Evolutionary conservation across 2,329 filamentous ascomycete genomes (phyloP).

Genomic region (Xylaria sp.): DNA sequence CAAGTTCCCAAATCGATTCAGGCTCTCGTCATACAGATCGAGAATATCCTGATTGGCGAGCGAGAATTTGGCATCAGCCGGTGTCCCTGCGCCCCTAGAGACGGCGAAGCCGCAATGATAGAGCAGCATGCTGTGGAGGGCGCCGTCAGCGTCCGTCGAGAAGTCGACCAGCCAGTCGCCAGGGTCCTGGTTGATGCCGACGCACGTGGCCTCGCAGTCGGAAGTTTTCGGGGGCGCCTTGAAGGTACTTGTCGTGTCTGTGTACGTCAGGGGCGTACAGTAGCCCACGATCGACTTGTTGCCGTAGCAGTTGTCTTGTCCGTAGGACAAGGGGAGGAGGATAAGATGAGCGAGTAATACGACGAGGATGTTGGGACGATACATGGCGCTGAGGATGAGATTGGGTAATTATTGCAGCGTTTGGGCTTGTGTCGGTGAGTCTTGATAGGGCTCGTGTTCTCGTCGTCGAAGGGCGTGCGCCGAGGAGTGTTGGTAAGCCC

Average conservation of each 20-base stretch:
- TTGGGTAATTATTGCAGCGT: neutral
- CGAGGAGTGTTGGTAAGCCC: neutral
- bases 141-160: conserved; percentile 33
- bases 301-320: conserved; percentile 37
- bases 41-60: conserved; percentile 45
- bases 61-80: conserved; percentile 29
- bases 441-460: neutral
- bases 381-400: conserved; percentile 16
- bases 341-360: conserved; percentile 26
- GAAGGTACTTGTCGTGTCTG: conserved; percentile 35
- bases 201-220: conserved; percentile 42
- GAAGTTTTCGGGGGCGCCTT: conserved; percentile 21
- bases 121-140: conserved; percentile 35
- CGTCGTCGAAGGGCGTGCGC: neutral
- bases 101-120: conserved; percentile 40
- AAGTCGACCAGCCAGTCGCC: conserved; percentile 46
- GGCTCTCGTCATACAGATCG: conserved; percentile 36
- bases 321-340: conserved; percentile 3
- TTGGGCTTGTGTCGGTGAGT: neutral
- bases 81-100: conserved; percentile 34
- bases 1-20: conserved; percentile 35
- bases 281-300: conserved; percentile 35
- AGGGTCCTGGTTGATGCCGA: conserved; percentile 34
- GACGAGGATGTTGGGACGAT: conserved; percentile 6
- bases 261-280: conserved; percentile 42